Base-by-base conservation (phyloP, 2,329 filamentous ascomycete species). In the Pyrenochaeta sp. region DNA sequence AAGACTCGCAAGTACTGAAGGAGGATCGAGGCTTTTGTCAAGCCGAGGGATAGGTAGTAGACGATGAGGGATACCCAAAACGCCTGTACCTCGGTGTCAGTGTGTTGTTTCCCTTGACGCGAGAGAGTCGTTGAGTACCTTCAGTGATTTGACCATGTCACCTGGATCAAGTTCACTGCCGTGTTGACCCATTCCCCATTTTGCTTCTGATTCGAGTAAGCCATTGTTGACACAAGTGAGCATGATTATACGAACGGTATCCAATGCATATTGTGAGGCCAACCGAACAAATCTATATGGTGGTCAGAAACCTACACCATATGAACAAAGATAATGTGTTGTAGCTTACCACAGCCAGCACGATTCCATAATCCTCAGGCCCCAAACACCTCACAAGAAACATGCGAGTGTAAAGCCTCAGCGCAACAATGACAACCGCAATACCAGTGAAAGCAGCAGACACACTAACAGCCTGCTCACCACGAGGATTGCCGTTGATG, bases 1-100 rank as follows among this genome's bases (percentile, higher is more conserved):
- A 69, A 71, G 7, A 71, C 55, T 11, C 65, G 61, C 6, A 44
- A 54, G 22, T 68, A 67, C 21, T 69, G 66, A 6, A 71, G 39
- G 6, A 72, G 54, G 18, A 71, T 64, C 1, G 67, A 69, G 17
- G 37, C 51, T 39, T 70, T 71, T 3, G 64, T 68, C 23, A 69
- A 40, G 6, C 62, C 60, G 11, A 71, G 59, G 2, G 65, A 63
- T 2, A 68, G 39, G 28, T 68, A 62, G 50, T 69, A 71, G 3
- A 63, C 53, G 14, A 69, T 65, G 7, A 69, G 51, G 31, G 53
- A 61, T 10, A 55, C 61, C 57, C 63, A 71, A 39, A 69, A 68
- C 15, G 65, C 50, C 65, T 69, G 7, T 21, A 0, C 3, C 13
- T 27, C 11, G 5, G 3, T 3, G 17, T 58, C 26, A 48, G 52